phyloP scores from a whole-genome alignment of 2,329 filamentous ascomycete species.

The Epichloe brachyelytri region DNA sequence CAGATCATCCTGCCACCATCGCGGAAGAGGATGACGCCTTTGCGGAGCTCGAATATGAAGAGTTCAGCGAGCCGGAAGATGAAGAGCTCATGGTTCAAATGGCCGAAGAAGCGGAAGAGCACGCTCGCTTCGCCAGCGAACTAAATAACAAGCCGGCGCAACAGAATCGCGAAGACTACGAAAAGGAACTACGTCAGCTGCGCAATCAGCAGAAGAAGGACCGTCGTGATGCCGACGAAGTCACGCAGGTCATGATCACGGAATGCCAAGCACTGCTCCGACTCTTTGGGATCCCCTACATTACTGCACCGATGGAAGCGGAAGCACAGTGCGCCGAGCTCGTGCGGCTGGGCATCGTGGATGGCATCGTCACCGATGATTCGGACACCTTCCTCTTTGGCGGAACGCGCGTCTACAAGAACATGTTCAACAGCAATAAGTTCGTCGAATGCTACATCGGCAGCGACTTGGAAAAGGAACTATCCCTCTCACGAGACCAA shows the following conservation, averaged over 20 bases:
- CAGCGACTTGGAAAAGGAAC: slow-evolving; percentile 74
- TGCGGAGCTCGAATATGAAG: slow-evolving; percentile 53
- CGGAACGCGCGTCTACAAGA: slow-evolving; percentile 93
- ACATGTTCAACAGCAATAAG: slow-evolving; percentile 99
- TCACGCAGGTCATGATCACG: slow-evolving; percentile 88
- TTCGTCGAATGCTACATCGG: slow-evolving; percentile 92
- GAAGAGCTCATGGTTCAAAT: slow-evolving; percentile 79
- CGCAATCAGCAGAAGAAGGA: slow-evolving; percentile 95
- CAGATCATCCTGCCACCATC: neutral
- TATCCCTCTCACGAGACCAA: slow-evolving; percentile 73
- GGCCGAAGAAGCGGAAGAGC: slow-evolving; percentile 82
- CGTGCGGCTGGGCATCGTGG: slow-evolving; percentile 73
- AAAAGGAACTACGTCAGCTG: slow-evolving; percentile 73
- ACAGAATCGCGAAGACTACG: slow-evolving; percentile 68
- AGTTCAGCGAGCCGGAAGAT: slow-evolving; percentile 79
- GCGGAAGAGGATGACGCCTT: slow-evolving; percentile 27
- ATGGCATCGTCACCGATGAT: slow-evolving; percentile 96
- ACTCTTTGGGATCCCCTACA: slow-evolving; percentile 88
- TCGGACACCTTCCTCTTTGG: slow-evolving; percentile 95
- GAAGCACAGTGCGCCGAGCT: slow-evolving; percentile 95
- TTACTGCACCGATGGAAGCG: slow-evolving; percentile 97
- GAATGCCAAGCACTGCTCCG: slow-evolving; percentile 87
- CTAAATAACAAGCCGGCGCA: slow-evolving; percentile 63
- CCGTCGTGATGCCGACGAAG: slow-evolving; percentile 87
- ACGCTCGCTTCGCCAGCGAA: slow-evolving; percentile 80